phyloP scores from a whole-genome alignment of 1,284 basidiomycete species.

The Fomitopsis betulina region DNA sequence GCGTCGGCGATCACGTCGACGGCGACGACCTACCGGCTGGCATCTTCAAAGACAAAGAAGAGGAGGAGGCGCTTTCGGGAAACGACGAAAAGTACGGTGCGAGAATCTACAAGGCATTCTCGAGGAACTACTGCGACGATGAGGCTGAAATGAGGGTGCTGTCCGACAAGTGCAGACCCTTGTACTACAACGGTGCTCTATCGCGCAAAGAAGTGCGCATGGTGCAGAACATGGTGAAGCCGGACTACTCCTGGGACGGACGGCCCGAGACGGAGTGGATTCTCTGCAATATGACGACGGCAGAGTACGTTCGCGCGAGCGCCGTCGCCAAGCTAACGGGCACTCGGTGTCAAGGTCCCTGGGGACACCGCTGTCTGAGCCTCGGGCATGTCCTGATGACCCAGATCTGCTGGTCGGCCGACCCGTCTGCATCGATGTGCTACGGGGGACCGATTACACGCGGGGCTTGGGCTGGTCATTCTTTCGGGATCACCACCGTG shows the following conservation, averaged over 20 bases:
- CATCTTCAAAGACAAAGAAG: conserved; percentile 7
- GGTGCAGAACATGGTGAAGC: background rate
- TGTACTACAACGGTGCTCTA: too few relatives aligned
- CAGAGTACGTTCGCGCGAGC: too few relatives aligned
- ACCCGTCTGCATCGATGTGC: conserved; percentile 1
- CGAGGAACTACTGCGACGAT: too few relatives aligned
- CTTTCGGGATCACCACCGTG: conserved; percentile 26
- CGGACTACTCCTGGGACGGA: too few relatives aligned
- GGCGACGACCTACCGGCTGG: too few relatives aligned
- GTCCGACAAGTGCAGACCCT: too few relatives aligned
- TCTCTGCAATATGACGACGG: too few relatives aligned
- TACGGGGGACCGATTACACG: conserved; percentile 1
- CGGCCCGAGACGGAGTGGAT: too few relatives aligned
- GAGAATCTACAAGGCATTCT: background rate
- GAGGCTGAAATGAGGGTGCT: too few relatives aligned
- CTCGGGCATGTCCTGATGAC: conserved; percentile 13
- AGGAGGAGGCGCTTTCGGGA: background rate
- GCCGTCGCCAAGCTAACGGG: background rate
- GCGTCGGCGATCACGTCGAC: too few relatives aligned
- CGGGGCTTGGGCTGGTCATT: conserved; percentile 22
- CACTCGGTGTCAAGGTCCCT: background rate
- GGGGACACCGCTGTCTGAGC: background rate
- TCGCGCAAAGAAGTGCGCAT: too few relatives aligned
- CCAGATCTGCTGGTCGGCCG: conserved; percentile 14
- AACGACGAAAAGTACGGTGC: background rate